A percentile compares a stretch with the other conserved stretches of the same genome.
Conservation (phyloP, 306 rosid genomes). For the Myrica gale region DNA sequence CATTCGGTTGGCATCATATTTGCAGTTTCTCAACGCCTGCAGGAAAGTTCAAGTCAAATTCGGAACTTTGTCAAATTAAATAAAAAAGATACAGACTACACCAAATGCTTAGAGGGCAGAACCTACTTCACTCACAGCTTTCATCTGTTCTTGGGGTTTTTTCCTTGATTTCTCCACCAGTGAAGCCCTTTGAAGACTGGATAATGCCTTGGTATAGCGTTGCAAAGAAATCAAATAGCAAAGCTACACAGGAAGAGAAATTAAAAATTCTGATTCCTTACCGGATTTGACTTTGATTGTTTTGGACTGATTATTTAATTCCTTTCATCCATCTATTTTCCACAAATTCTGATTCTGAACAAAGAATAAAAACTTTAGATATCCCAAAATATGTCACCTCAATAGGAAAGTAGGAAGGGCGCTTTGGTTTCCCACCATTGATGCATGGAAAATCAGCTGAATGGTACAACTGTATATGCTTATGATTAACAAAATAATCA, state of each 20-base stretch:
- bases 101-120: too few relatives aligned
- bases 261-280: not conserved
- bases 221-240: constrained; percentile 80
- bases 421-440: constrained; percentile 91
- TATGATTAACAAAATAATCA: constrained; percentile 70
- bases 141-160: constrained; percentile 88
- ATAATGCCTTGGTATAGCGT: constrained; percentile 77
- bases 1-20: constrained; percentile 76
- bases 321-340: too few relatives aligned
- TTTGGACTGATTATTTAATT: too few relatives aligned
- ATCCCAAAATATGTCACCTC: constrained; percentile 48
- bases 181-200: constrained; percentile 75
- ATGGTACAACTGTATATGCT: constrained; percentile 55
- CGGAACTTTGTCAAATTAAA: too few relatives aligned
- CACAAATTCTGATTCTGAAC: too few relatives aligned
- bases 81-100: too few relatives aligned
- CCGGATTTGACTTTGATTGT: too few relatives aligned
- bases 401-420: constrained; percentile 76
- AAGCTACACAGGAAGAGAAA: constrained; percentile 42
- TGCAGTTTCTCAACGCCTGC: constrained; percentile 64
- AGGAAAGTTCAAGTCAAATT: not conserved
- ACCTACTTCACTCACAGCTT: constrained; percentile 59
- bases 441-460: constrained; percentile 80
- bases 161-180: constrained; percentile 90
- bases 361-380: too few relatives aligned